A percentile compares a stretch with the other conserved stretches of the same genome.
Evolutionary conservation across 2,329 filamentous ascomycete genomes (phyloP).

Genomic region (Aspergillus ochraceus): DNA sequence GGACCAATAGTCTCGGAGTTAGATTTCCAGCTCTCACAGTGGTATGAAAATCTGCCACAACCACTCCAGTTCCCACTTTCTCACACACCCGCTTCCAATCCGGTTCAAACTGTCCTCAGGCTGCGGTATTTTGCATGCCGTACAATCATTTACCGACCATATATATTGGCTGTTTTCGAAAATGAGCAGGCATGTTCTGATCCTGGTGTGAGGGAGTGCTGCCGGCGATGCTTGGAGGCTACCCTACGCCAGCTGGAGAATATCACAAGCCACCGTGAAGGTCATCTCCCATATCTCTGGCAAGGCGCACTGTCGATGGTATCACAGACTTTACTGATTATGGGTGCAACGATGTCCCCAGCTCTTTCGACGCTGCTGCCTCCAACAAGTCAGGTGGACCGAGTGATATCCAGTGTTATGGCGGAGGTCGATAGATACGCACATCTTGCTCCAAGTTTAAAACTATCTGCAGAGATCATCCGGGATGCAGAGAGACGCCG

Average conservation of each 20-base stretch:
- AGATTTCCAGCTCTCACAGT: slow-evolving; percentile 79
- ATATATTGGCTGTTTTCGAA: slow-evolving; percentile 76
- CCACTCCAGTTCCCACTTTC: slow-evolving; percentile 77
- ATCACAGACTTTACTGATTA: slow-evolving; percentile 76
- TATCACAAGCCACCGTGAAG: slow-evolving; percentile 75
- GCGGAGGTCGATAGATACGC: slow-evolving; percentile 73
- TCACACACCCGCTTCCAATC: slow-evolving; percentile 65
- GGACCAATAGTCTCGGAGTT: slow-evolving; percentile 78
- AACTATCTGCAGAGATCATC: slow-evolving; percentile 75
- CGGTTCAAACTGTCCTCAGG: slow-evolving; percentile 75
- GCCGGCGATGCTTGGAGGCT: slow-evolving; percentile 78
- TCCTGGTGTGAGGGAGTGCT: slow-evolving; percentile 71
- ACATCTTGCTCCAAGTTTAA: slow-evolving; percentile 72
- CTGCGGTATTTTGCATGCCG: slow-evolving; percentile 81
- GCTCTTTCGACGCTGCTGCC: slow-evolving; percentile 67
- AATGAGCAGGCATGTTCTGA: slow-evolving; percentile 73
- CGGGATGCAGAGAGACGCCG: slow-evolving; percentile 74
- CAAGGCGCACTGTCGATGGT: slow-evolving; percentile 81
- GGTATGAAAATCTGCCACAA: slow-evolving; percentile 76
- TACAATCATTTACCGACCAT: slow-evolving; percentile 82
- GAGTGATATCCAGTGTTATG: slow-evolving; percentile 76
- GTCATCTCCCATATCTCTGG: slow-evolving; percentile 83
- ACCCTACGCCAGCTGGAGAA: slow-evolving; percentile 78
- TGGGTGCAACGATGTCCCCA: slow-evolving; percentile 80
- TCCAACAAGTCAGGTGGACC: slow-evolving; percentile 60